Evolutionary conservation across 768 basidiomycete species (phyloP), one percentile per base, ranked within the genome.

Genomic region (Hygrophorus russula): DNA sequence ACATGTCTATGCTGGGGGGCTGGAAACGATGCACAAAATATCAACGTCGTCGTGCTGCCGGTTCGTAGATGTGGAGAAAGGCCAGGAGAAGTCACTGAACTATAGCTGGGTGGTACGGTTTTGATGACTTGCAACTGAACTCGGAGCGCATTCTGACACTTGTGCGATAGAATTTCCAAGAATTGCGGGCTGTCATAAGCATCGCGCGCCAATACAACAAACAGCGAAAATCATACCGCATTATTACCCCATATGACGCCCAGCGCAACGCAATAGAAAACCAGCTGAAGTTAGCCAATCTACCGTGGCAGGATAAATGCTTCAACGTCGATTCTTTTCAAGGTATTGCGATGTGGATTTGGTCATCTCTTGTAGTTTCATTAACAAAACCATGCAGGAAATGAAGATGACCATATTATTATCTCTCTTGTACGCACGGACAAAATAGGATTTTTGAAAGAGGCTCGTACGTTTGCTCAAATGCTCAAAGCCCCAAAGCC

Each of bases 241-340:
- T 87, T 17, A 77, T 87, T 46, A 86, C 83, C 0, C 84, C 82
- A 0, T 87, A 87, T 56, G 82, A 85, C 57, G 70, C 73, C 4
- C 85, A 87, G 55, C 68, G 81, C 7, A 64, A 61, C 11, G 44
- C 53, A 4, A 54, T 87, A 12, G 78, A 84, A 52, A 58, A 58
- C 1, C 56, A 58, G 7, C 58, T 87, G 10, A 68, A 78, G 50
- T 33, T 45, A 0, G 59, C 59, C 29, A 60, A 66, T 0, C 56
- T 86, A 0, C 52, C 61, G 1, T 79, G 73, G 74, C 54, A 72
- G 31, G 68, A 84, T 47, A 78, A 67, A 42, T 77, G 76, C 42
- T 87, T 82, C 63, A 85, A 82, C 56, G 76, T 87, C 19, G 84
- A 87, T 52, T 74, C 80, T 1, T 87, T 86, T 51, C 85, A 87